Conservation (phyloP, 768 basidiomycete genomes). For the Leccinum obscurum region DNA sequence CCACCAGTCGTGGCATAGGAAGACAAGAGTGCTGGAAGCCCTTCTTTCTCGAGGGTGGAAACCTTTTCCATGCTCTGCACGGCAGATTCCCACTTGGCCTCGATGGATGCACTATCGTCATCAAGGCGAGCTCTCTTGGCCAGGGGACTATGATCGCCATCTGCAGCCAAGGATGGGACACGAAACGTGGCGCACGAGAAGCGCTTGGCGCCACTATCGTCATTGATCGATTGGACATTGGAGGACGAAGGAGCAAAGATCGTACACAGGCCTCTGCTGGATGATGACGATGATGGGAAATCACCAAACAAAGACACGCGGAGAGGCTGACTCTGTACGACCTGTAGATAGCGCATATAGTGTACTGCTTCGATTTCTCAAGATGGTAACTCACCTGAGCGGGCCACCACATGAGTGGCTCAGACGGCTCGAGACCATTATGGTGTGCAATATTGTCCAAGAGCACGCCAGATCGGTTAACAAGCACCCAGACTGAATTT, state of each 20-base stretch:
- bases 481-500: conserved; percentile 52
- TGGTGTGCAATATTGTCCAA: conserved; percentile 30
- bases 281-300: conserved; percentile 27
- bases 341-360: conserved; percentile 14
- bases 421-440: conserved; percentile 20
- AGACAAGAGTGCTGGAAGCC: conserved; percentile 44
- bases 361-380: not conserved
- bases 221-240: conserved; percentile 43
- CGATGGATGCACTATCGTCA: conserved; percentile 27
- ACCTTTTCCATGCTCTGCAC: conserved; percentile 45
- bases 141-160: conserved; percentile 34
- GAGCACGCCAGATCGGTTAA: conserved; percentile 42
- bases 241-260: conserved; percentile 35
- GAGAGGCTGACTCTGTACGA: conserved; percentile 30
- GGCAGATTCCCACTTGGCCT: conserved; percentile 49
- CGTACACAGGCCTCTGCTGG: conserved; percentile 25
- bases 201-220: conserved; percentile 37
- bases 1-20: conserved; percentile 25
- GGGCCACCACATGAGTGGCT: conserved; percentile 64
- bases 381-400: conserved; percentile 48
- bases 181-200: conserved; percentile 44
- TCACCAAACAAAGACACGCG: conserved; percentile 35
- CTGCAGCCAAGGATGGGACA: conserved; percentile 8
- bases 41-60: conserved; percentile 46
- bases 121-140: conserved; percentile 46